Conservation (phyloP, 768 basidiomycete species). For the Favolaschia claudopus region DNA sequence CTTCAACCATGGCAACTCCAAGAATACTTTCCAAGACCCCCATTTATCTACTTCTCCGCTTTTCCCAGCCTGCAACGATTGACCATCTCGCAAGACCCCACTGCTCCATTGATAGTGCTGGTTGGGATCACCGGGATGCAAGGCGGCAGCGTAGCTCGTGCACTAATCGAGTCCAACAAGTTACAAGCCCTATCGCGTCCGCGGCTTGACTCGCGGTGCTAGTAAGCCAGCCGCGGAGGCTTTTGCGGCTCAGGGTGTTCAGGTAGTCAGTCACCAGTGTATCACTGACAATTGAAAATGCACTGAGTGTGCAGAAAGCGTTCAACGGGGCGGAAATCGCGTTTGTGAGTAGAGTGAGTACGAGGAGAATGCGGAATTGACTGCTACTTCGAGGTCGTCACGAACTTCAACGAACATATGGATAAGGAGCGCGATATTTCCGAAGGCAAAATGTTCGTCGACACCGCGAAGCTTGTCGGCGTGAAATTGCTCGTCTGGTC, state of each 20-base stretch:
- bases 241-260: constrained; percentile 13
- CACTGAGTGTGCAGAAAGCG: background rate
- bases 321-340: constrained; percentile 17
- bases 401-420: constrained; percentile 21
- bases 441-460: constrained; percentile 17
- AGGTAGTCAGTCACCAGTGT: constrained; percentile 17
- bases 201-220: constrained; percentile 14
- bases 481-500: constrained; percentile 19
- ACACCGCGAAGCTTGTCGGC: constrained; percentile 8
- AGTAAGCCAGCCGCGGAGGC: constrained; percentile 7
- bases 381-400: background rate
- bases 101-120: constrained; percentile 17
- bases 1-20: too few relatives aligned
- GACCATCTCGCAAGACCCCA: constrained; percentile 19
- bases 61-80: too few relatives aligned
- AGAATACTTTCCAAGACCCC: too few relatives aligned
- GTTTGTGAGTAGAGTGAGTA: background rate
- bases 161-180: constrained; percentile 18
- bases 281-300: constrained; percentile 14
- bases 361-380: background rate
- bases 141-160: constrained; percentile 13
- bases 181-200: constrained; percentile 13
- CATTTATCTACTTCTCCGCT: too few relatives aligned
- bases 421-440: constrained; percentile 15
- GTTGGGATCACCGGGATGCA: constrained; percentile 18